Base-by-base conservation (phyloP, 306 rosid genomes). In the Inga laurina region DNA sequence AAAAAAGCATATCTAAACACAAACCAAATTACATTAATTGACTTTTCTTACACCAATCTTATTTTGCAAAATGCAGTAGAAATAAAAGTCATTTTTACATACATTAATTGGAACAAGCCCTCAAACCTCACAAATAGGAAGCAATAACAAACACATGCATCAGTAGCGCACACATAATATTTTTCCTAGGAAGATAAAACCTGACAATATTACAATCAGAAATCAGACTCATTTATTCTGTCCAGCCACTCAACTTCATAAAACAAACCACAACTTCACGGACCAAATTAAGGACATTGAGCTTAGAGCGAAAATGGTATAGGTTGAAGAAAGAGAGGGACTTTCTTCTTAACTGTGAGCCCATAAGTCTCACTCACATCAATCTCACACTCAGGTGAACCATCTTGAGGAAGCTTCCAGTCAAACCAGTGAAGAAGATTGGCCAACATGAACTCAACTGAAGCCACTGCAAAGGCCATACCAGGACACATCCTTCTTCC, bases 401-500 rank as follows among this genome's bases (percentile, higher is more conserved):
- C 74, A 39, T 4, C 45, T n/a, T 24, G 68, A 18, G 83, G 67
- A n/a, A 84, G 73, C 65, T 80, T 76, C 91, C 87, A 88, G 22
- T 84, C 90, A 71, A 90, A 90, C 88, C 86, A 86, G 51, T 84
- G 72, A 18, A 90, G 77, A 37, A 90, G 80, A 39, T 70, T 85
- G 8, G 89, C 89, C 10, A 81, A 27, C 43, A 46, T 32, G 78
- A 18, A 54, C 65, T 82, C 81, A 66, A 44, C 48, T 1, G 51
- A 46, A 37, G 52, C 64, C 45, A 75, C 30, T 0, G 46, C 85
- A 24, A 82, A 82, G 10, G 75, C 24, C 51, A 52, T 51, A 21
- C 85, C 85, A 15, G 85, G 81, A 46, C 81, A 82, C 2, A 62
- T 64, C 41, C 76, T 82, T 37, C 30, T 45, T 8, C 85, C 85